These are phyloP conservation scores for Chrysoporthe puriensis DNA, from an alignment of 2,329 filamentous ascomycete species.

Conservation along the genomic window DNA sequence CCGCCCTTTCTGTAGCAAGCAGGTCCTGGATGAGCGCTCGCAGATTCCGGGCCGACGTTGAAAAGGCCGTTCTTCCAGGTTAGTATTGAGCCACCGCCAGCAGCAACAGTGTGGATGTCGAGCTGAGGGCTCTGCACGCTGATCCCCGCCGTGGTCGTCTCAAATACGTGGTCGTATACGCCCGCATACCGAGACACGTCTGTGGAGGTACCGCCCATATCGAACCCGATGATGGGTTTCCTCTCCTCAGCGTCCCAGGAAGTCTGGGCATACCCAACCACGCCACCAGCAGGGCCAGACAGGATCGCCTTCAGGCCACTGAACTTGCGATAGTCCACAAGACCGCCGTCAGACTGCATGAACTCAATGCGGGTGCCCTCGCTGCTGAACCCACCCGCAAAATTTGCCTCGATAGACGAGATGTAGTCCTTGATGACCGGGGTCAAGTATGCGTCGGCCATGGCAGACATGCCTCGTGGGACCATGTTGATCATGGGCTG, in stretches of 20 bases:
- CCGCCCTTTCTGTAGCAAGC: constrained; percentile 70
- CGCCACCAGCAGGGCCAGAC: constrained; percentile 76
- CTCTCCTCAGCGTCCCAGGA: constrained; percentile 70
- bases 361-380: constrained; percentile 64
- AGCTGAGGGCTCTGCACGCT: constrained; percentile 79
- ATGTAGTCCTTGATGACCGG: constrained; percentile 48
- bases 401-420: constrained; percentile 40
- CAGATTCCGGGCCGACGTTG: constrained; percentile 69
- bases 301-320: constrained; percentile 72
- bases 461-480: constrained; percentile 47
- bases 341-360: constrained; percentile 65
- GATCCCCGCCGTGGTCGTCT: constrained; percentile 77
- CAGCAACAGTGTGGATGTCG: constrained; percentile 81
- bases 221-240: constrained; percentile 75
- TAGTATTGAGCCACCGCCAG: constrained; percentile 72
- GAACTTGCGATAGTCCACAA: constrained; percentile 63
- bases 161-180: constrained; percentile 57
- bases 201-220: constrained; percentile 77
- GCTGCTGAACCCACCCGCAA: constrained; percentile 41
- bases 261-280: constrained; percentile 75
- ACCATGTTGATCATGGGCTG: constrained; percentile 50
- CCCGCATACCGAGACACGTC: constrained; percentile 71
- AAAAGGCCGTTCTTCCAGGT: constrained; percentile 72
- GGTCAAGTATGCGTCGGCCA: constrained; percentile 49
- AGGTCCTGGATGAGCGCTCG: constrained; percentile 68